These are phyloP conservation scores for Diplosphaera chodatii DNA, from an alignment of 139 green algal species.

Conservation along the genomic window DNA sequence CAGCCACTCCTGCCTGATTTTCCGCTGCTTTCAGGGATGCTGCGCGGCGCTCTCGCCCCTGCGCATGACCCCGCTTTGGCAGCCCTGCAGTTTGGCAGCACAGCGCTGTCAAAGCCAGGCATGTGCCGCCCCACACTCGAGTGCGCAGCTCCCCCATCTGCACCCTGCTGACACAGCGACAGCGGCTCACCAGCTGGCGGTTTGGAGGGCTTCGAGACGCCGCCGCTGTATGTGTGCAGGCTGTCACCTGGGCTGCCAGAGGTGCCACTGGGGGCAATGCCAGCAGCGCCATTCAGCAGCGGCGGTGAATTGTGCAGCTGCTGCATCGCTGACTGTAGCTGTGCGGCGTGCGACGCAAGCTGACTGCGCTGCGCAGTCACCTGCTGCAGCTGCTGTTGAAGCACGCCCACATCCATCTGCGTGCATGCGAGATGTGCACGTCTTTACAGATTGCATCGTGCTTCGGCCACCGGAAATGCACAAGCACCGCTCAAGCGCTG, in stretches of 20 bases:
- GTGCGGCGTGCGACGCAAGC: background rate
- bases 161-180: too few species aligned
- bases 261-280: too few species aligned
- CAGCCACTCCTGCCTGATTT: constrained; percentile 7
- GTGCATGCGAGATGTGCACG: too few species aligned
- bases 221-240: background rate
- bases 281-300: too few species aligned
- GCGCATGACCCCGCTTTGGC: background rate
- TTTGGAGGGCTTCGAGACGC: background rate
- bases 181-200: background rate
- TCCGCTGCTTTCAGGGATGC: background rate
- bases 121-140: too few species aligned
- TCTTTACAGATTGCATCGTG: too few species aligned
- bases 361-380: background rate
- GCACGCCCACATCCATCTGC: background rate
- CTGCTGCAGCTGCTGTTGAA: background rate
- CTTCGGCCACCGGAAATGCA: too few species aligned
- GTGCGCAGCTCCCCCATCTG: too few species aligned
- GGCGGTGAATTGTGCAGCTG: background rate
- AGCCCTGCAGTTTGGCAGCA: too few species aligned
- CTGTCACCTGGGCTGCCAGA: background rate
- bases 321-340: background rate
- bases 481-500: too few species aligned
- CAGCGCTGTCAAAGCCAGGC: too few species aligned
- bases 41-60: background rate